Evolutionary conservation across 2,329 filamentous ascomycete genomes (phyloP).

Genomic region (Fusarium anthophilum): DNA sequence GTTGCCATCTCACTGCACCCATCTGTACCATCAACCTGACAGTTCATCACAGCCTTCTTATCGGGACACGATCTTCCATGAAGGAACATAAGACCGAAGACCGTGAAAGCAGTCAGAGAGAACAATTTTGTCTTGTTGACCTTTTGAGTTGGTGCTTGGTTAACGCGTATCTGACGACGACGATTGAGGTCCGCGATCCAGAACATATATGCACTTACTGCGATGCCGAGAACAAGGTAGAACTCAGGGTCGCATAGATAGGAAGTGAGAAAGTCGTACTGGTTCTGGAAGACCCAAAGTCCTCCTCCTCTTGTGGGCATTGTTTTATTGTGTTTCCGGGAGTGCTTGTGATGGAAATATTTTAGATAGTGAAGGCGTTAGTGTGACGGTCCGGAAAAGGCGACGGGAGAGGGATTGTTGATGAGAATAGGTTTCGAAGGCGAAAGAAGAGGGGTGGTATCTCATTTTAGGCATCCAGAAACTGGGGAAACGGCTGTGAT

Average conservation of each 20-base stretch:
- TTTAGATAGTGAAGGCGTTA: not conserved
- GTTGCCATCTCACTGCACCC: not conserved
- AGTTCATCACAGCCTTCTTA: not conserved
- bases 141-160: not conserved
- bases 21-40: not conserved
- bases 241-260: not conserved
- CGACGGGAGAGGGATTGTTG: not conserved
- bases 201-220: not conserved
- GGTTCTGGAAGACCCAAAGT: not conserved
- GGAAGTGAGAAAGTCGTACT: not conserved
- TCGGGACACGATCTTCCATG: not conserved
- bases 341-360: not conserved
- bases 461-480: not conserved
- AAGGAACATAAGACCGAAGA: not conserved
- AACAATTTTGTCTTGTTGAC: not conserved
- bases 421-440: rapidly evolving
- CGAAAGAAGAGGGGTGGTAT: not conserved
- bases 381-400: rapidly evolving
- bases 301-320: not conserved
- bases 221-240: not conserved
- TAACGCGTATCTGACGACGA: too few species aligned
- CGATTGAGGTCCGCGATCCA: rapidly evolving
- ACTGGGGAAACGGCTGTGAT: not conserved
- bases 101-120: not conserved
- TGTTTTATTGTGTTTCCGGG: not conserved